phyloP scores from a whole-genome alignment of 2,329 filamentous ascomycete species.

The Colletotrichum chrysophilum region DNA sequence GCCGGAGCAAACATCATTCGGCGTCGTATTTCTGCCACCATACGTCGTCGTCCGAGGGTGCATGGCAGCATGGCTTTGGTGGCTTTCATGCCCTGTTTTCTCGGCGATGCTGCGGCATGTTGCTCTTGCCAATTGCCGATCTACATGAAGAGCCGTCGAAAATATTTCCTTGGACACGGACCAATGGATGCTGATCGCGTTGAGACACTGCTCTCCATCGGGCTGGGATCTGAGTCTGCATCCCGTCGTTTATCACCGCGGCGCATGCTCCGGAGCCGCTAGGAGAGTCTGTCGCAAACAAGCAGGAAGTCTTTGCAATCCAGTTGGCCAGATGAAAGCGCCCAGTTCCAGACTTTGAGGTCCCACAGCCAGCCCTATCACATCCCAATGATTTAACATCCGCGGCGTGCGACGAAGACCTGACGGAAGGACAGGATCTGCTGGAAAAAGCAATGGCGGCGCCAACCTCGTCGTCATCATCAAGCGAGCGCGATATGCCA shows the following conservation, averaged over 20 bases:
- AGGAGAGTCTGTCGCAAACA: neutral
- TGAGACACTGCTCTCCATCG: neutral
- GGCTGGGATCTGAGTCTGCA: neutral
- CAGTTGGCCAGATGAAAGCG: neutral
- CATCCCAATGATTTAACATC: neutral
- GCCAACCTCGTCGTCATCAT: neutral
- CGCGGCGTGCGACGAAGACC: neutral
- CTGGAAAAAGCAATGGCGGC: neutral
- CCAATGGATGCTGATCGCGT: neutral
- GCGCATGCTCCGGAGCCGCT: neutral
- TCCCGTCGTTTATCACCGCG: neutral
- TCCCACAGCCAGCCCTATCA: slow-evolving; percentile 4
- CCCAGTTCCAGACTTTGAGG: neutral
- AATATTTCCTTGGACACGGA: neutral
- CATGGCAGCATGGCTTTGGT: neutral
- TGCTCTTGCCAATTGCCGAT: neutral
- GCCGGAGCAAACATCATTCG: neutral
- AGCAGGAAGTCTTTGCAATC: neutral
- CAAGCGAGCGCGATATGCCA: neutral
- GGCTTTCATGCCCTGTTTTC: neutral
- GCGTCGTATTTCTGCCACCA: neutral
- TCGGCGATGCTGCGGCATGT: neutral
- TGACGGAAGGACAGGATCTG: neutral
- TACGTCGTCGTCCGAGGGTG: neutral
- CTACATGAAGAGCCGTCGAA: neutral